Conservation (phyloP, 441 rosid genomes). For the Erysimum pusillum region DNA sequence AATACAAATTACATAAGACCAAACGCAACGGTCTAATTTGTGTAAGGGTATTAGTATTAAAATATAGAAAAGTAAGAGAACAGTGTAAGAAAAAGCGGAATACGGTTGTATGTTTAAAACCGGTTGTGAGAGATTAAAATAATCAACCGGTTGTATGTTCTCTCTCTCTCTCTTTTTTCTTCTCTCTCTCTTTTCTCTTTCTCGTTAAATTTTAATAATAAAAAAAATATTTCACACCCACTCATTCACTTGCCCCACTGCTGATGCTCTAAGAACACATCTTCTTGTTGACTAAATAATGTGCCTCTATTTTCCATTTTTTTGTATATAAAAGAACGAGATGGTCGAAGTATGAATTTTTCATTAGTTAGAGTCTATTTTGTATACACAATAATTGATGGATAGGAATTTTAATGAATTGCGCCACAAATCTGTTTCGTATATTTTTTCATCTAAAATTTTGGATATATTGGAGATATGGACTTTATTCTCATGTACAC, state of each 20-base stretch:
- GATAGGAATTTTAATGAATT: neutral
- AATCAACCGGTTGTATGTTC: too few species aligned
- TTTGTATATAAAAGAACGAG: neutral
- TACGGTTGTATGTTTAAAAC: too few species aligned
- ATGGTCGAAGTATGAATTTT: neutral
- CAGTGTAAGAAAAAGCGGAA: too few species aligned
- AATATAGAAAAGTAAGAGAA: too few species aligned
- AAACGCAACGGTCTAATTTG: neutral
- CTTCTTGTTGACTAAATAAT: neutral
- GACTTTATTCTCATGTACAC: neutral
- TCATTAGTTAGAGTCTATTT: neutral
- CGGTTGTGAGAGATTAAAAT: too few species aligned
- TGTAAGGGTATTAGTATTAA: too few species aligned
- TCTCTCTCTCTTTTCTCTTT: too few species aligned
- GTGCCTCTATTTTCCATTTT: neutral
- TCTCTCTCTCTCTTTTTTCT: too few species aligned
- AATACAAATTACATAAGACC: neutral
- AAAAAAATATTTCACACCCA: too few species aligned
- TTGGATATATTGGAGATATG: neutral
- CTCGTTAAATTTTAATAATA: too few species aligned
- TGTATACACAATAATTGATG: constrained; percentile 1
- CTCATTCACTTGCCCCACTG: too few species aligned
- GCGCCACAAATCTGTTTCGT: neutral
- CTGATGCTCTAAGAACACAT: too few species aligned
- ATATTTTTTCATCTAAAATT: neutral